A percentile compares a stretch with the other conserved stretches of the same genome.
Evolutionary conservation across 176 grass and related monocot species (phyloP).

Genomic region (Dendrocalamus sinicus): DNA sequence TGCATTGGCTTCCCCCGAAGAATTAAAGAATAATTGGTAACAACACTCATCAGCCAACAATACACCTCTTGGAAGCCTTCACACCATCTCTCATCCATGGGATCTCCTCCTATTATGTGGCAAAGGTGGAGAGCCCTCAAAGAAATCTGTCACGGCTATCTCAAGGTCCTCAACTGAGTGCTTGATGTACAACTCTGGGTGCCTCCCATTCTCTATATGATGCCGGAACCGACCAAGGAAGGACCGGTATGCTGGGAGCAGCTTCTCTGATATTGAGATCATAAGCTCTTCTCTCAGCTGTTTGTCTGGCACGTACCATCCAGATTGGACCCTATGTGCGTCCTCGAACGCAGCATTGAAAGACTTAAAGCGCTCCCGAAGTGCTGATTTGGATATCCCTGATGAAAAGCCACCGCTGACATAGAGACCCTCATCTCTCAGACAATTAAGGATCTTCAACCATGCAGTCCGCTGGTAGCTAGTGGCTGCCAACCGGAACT

Average conservation of each 20-base stretch:
- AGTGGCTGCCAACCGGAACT: slow-evolving; percentile 64
- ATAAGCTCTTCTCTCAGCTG: slow-evolving; percentile 90
- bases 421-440: slow-evolving; percentile 90
- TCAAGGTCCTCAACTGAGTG: slow-evolving; percentile 93
- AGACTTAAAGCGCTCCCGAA: slow-evolving; percentile 82
- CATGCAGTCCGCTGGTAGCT: slow-evolving; percentile 81
- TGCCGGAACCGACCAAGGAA: slow-evolving; percentile 87
- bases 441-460: slow-evolving; percentile 75
- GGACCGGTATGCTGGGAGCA: slow-evolving; percentile 88
- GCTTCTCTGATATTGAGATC: slow-evolving; percentile 83
- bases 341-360: slow-evolving; percentile 92
- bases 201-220: slow-evolving; percentile 84
- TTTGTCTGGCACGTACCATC: slow-evolving; percentile 79
- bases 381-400: slow-evolving; percentile 73
- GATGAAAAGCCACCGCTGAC: slow-evolving; percentile 83
- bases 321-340: slow-evolving; percentile 68
- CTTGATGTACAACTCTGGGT: slow-evolving; percentile 89
- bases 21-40: slow-evolving; percentile 54
- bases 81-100: slow-evolving; percentile 48
- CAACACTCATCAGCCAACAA: slow-evolving; percentile 20
- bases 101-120: slow-evolving; percentile 65
- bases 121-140: slow-evolving; percentile 61
- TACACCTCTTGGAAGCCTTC: slow-evolving; percentile 3
- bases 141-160: slow-evolving; percentile 66
- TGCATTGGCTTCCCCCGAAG: slow-evolving; percentile 30